Evolutionary conservation across 208 protist species (phyloP), one percentile per base, ranked within the genome.

Genomic region (Leishmania gerbilli): DNA sequence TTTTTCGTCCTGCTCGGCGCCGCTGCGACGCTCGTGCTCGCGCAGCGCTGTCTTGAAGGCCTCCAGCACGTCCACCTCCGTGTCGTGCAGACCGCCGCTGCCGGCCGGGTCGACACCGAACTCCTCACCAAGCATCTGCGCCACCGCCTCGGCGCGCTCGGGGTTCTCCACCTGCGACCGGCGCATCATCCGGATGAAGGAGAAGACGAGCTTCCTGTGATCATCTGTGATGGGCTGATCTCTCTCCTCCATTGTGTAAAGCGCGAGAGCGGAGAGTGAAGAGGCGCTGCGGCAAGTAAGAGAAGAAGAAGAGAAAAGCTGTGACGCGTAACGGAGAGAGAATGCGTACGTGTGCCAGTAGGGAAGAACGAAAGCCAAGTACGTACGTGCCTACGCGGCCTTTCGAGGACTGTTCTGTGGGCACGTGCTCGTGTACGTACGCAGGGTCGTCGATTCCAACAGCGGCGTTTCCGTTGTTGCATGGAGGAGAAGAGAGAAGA

Each of bases 171-270:
- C 86, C 64, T 91, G 45, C 19, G 88, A 72, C 71, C 51, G 79
- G 51, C 87, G 91, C 80, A 97, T 87, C 85, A 93, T 90, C 55
- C 88, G 90, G 77, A 97, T 89, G 76, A 97, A 96, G 45, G 94
- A 90, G 86, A 96, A 97, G 79, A 95, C 82, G 55, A 97, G 89
- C 89, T 96, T 96, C 81, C 86, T 85, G 86, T 96, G 90, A 51
- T 94, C 91, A 68, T 96, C 92, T 47, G 90, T 93, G 75, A 97
- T 83, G 62, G 76, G 60, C 45, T 87, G 79, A 31, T 64, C 78
- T 56, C 64, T 65, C 45, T 83, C 80, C 62, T 90, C 84, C 86
- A 92, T 85, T 67, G 72, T 47, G n/a, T 37, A 0, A 40, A 71
- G 49, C 27, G 31, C 21, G n/a, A 74, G 45, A 24, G 24, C 6